Conservation (phyloP, 2,329 filamentous ascomycete genomes). For the Pseudogymnoascus destructans region DNA sequence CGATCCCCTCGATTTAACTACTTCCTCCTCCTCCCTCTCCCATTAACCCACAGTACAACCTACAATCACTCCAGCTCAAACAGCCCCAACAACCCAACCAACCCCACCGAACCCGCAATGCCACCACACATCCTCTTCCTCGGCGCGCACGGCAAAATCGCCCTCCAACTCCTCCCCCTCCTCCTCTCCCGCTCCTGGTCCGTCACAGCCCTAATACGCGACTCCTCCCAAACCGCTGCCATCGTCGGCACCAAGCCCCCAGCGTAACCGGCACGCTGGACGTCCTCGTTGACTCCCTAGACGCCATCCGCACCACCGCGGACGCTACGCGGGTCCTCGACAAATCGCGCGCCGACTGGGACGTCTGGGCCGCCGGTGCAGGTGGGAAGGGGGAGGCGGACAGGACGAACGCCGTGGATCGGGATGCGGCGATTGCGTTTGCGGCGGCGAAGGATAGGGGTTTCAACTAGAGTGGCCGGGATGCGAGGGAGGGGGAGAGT, state of each 20-base stretch:
- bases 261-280: conserved; percentile 39
- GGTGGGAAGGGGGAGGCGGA: conserved; percentile 46
- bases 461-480: conserved; percentile 32
- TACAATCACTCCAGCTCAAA: neutral
- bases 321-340: conserved; percentile 51
- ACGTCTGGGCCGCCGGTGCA: conserved; percentile 55
- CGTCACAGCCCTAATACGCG: conserved; percentile 67
- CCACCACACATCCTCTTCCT: conserved; percentile 51
- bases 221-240: conserved; percentile 49
- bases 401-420: conserved; percentile 45
- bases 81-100: neutral
- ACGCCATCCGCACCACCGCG: conserved; percentile 51
- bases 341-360: conserved; percentile 48
- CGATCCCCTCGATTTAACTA: neutral
- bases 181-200: conserved; percentile 62
- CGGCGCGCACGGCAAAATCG: conserved; percentile 70
- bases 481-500: conserved; percentile 40
- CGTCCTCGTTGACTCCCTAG: conserved; percentile 57
- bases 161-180: conserved; percentile 61
- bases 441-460: conserved; percentile 33
- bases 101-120: conserved; percentile 7
- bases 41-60: neutral
- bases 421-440: conserved; percentile 50
- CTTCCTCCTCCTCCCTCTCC: neutral
- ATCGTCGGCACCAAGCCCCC: conserved; percentile 44